These are phyloP conservation scores for Picea abies DNA, from an alignment of 83 land plant genomes.

Conservation along the genomic window DNA sequence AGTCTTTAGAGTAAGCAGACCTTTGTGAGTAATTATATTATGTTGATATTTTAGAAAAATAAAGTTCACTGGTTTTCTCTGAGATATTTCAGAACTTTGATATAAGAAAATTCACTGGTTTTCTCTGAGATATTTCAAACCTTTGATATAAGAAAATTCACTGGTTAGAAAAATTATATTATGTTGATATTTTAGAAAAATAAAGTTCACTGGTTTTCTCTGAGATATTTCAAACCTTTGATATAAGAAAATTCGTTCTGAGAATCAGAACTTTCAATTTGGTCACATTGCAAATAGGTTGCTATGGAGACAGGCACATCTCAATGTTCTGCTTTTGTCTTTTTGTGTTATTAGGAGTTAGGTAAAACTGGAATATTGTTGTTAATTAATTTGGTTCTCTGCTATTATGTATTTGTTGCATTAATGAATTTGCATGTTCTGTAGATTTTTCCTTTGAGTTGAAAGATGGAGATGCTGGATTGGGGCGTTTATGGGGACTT, in stretches of 20 bases:
- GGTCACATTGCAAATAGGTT: not conserved
- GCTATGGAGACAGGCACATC: not conserved
- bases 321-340: not conserved
- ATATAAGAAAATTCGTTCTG: not conserved
- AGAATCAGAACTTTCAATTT: not conserved
- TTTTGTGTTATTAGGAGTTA: conserved; percentile 1
- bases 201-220: not conserved
- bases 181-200: not conserved
- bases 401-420: not conserved
- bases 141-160: not conserved
- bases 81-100: not conserved
- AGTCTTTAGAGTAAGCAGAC: not conserved
- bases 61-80: not conserved
- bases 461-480: conserved; percentile 65
- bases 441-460: conserved; percentile 34
- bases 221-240: not conserved
- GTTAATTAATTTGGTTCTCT: not conserved
- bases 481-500: conserved; percentile 76
- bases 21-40: not conserved
- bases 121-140: not conserved
- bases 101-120: not conserved
- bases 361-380: not conserved
- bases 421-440: conserved; percentile 15
- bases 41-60: not conserved
- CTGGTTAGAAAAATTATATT: not conserved